phyloP scores from a whole-genome alignment of 352 stramenopile species.

The Pilasporangium apinafurcum region DNA sequence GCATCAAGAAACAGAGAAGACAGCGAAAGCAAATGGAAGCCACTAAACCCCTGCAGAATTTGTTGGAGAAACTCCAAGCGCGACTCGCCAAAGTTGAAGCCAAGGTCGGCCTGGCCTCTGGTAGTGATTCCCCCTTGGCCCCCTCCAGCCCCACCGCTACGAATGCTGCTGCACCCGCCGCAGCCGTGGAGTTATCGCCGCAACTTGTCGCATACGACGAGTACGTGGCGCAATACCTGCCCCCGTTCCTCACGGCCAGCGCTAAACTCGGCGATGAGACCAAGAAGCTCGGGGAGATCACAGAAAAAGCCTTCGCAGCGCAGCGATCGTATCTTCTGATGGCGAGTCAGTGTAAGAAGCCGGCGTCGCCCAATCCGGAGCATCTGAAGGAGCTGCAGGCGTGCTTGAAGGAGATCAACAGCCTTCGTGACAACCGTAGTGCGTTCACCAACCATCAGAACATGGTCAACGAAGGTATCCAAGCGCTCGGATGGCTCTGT shows the following conservation, averaged over 20 bases:
- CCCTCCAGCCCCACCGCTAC: slow-evolving; percentile 4
- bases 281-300: slow-evolving; percentile 72
- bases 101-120: slow-evolving; percentile 60
- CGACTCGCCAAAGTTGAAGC: slow-evolving; percentile 77
- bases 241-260: slow-evolving; percentile 73
- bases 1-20: too few relatives aligned
- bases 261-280: slow-evolving; percentile 83
- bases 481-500: slow-evolving; percentile 76
- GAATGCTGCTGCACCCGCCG: slow-evolving; percentile 1
- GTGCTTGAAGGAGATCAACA: slow-evolving; percentile 77
- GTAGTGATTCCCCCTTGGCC: slow-evolving; percentile 6
- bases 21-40: too few relatives aligned
- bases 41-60: slow-evolving; percentile 74
- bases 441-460: slow-evolving; percentile 84
- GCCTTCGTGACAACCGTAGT: slow-evolving; percentile 74
- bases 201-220: slow-evolving; percentile 89
- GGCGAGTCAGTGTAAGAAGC: slow-evolving; percentile 92
- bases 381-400: slow-evolving; percentile 68
- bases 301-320: slow-evolving; percentile 83
- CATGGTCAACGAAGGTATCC: slow-evolving; percentile 85
- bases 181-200: slow-evolving; percentile 37
- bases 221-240: slow-evolving; percentile 75
- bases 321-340: slow-evolving; percentile 91
- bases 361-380: slow-evolving; percentile 55
- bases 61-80: slow-evolving; percentile 76